Evolutionary conservation across 768 basidiomycete species (phyloP).

Genomic region (Leccinellum luteum): DNA sequence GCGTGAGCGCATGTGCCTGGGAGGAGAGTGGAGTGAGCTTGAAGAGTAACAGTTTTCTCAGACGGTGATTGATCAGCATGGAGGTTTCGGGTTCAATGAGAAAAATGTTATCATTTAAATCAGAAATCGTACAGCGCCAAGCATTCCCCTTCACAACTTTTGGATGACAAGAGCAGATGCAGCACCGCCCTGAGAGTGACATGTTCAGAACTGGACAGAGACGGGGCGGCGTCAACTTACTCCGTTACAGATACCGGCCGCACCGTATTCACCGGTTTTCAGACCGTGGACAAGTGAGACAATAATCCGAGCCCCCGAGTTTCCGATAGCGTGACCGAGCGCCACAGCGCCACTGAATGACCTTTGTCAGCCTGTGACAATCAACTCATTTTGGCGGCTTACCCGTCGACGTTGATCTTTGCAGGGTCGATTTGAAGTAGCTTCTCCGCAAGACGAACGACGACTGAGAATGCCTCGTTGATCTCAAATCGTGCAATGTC

Average conservation of each 20-base stretch:
- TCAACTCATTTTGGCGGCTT: constrained; percentile 26
- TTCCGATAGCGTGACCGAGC: constrained; percentile 94
- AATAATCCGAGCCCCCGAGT: constrained; percentile 91
- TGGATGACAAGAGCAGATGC: constrained; percentile 90
- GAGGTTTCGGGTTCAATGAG: constrained; percentile 5
- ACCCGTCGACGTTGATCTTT: constrained; percentile 92
- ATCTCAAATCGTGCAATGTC: constrained; percentile 94
- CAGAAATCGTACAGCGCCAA: constrained; percentile 14
- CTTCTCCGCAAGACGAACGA: constrained; percentile 89
- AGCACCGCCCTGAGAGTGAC: constrained; percentile 70
- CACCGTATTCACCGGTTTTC: constrained; percentile 90
- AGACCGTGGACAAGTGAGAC: constrained; percentile 92
- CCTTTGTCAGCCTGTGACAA: constrained; percentile 3
- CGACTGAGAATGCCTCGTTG: constrained; percentile 97
- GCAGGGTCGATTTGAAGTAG: constrained; percentile 77
- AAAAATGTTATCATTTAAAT: constrained; percentile 14
- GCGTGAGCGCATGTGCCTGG: constrained; percentile 4
- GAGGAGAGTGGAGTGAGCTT: not conserved
- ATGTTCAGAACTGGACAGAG: constrained; percentile 15
- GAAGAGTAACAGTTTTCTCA: constrained; percentile 8
- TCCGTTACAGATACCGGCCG: constrained; percentile 96
- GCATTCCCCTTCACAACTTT: constrained; percentile 55
- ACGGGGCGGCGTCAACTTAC: constrained; percentile 47
- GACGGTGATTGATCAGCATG: constrained; percentile 1
- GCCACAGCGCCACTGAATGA: constrained; percentile 86